Base-by-base conservation (phyloP, 2,329 filamentous ascomycete genomes). In the Phyllosticta paracitricarpa region DNA sequence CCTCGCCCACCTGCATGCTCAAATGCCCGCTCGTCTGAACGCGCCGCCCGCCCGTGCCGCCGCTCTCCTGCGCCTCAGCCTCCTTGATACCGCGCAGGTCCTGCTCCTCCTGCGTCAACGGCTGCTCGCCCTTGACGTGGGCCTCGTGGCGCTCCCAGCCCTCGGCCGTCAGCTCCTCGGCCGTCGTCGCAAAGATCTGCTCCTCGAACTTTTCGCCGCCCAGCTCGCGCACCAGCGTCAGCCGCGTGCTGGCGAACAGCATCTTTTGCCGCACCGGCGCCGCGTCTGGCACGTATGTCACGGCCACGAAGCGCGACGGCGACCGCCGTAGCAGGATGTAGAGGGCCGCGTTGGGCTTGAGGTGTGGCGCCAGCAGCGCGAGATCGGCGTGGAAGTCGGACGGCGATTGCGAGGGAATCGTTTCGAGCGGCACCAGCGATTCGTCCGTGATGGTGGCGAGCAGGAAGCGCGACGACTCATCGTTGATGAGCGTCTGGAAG, bases 181-280 rank as follows among this genome's bases (percentile, higher is more conserved):
- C 77, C 51, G 81, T 83, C 1, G 88, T 93, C 10, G 82, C 84
- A 70, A 92, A 91, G 52, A 93, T 79, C 25, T 84, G 88, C 71
- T 92, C 88, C 58, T 86, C 79, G 75, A 94, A 93, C 68, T 90
- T 82, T 72, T 94, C 89, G 59, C 84, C 83, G 54, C 90, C 89
- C 9, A 94, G 79, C 75, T 93, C 89, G 52, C 89, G 83, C 57
- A 87, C 82, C 1, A 94, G 80, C 0, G 89, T 89, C 67, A 92
- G 78, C 9, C 89, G 83, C 28, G 89, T 92, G 25, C 85, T 84
- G 5, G 89, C 89, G 72, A 93, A 92, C 24, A 94, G 82, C 87
- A 90, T 94, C 80, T 94, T 94, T 72, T 91, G 87, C 51, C 89
- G 85, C 61, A 94, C 89, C 28, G 87, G 88, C 51, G 89, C 89